Percentiles rank a stretch among this genome's conserved stretches.
These are phyloP conservation scores for Podila epigama DNA, from an alignment of 192 early-diverging fungal species.

Conservation along the genomic window DNA sequence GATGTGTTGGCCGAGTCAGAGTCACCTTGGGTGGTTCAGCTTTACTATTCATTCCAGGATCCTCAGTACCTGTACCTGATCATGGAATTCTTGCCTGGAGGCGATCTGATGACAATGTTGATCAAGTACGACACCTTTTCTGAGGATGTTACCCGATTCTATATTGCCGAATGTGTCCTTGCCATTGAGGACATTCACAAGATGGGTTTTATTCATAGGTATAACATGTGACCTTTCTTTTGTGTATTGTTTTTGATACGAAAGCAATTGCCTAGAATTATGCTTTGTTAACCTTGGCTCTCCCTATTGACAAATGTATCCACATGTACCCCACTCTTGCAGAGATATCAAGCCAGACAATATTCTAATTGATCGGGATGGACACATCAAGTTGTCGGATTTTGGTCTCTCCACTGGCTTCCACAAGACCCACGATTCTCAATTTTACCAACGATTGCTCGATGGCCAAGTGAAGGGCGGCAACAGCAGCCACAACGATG, in stretches of 20 bases:
- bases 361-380: constrained; percentile 95
- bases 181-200: constrained; percentile 95
- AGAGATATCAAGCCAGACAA: constrained; percentile 89
- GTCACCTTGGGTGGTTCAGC: constrained; percentile 97
- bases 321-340: not conserved
- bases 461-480: constrained; percentile 71
- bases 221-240: not conserved
- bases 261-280: not conserved
- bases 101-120: constrained; percentile 99
- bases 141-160: constrained; percentile 97
- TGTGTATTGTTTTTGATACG: not conserved
- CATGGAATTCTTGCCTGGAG: constrained; percentile 99
- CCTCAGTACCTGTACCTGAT: constrained; percentile 92
- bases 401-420: constrained; percentile 99
- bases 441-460: constrained; percentile 87
- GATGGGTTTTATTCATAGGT: constrained; percentile 94
- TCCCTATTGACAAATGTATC: not conserved
- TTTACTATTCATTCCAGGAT: constrained; percentile 99
- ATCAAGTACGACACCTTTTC: constrained; percentile 98
- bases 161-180: constrained; percentile 95
- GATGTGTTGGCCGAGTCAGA: constrained; percentile 97
- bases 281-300: constrained; percentile 1
- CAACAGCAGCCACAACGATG: constrained; percentile 34
- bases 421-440: constrained; percentile 98
- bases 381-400: constrained; percentile 98